A percentile compares a stretch with the other conserved stretches of the same genome.
These are phyloP conservation scores for Prunella vulgaris DNA, from an alignment of 257 asterid species.

Conservation along the genomic window DNA sequence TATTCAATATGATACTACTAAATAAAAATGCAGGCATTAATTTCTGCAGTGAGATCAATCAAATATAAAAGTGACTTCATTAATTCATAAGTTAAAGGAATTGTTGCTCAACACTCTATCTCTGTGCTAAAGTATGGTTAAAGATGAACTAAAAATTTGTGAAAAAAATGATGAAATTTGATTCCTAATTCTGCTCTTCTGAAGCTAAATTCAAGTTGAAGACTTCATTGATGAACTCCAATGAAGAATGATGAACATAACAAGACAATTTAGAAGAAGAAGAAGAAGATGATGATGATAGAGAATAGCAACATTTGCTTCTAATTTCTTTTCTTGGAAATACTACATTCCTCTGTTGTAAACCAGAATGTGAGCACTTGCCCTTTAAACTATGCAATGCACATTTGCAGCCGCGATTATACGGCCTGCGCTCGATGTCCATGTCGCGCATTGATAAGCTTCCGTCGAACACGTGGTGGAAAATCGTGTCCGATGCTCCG, in stretches of 20 bases:
- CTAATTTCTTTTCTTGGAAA: slow-evolving; percentile 12
- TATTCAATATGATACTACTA: too few relatives aligned
- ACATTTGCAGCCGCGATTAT: slow-evolving; percentile 33
- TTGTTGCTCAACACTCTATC: too few relatives aligned
- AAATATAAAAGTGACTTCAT: too few relatives aligned
- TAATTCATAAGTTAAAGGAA: too few relatives aligned
- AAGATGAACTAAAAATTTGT: neutral
- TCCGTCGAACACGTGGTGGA: slow-evolving; percentile 29
- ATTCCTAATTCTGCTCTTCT: neutral
- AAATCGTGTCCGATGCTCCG: slow-evolving; percentile 27
- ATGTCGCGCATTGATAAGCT: slow-evolving; percentile 30
- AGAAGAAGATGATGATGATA: slow-evolving; percentile 14
- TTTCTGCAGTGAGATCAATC: too few relatives aligned
- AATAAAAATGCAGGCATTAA: too few relatives aligned
- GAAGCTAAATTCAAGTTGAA: neutral
- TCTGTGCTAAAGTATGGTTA: neutral
- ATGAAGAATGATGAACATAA: neutral
- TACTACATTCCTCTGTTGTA: slow-evolving; percentile 17
- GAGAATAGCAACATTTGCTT: neutral
- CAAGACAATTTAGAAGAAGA: too few relatives aligned
- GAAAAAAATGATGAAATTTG: neutral
- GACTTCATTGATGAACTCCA: neutral
- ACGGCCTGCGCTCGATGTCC: slow-evolving; percentile 37
- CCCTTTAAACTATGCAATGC: slow-evolving; percentile 28
- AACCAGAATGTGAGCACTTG: slow-evolving; percentile 8